Conservation (phyloP, 176 grass and related monocot species). For the Aegilops longissima region DNA sequence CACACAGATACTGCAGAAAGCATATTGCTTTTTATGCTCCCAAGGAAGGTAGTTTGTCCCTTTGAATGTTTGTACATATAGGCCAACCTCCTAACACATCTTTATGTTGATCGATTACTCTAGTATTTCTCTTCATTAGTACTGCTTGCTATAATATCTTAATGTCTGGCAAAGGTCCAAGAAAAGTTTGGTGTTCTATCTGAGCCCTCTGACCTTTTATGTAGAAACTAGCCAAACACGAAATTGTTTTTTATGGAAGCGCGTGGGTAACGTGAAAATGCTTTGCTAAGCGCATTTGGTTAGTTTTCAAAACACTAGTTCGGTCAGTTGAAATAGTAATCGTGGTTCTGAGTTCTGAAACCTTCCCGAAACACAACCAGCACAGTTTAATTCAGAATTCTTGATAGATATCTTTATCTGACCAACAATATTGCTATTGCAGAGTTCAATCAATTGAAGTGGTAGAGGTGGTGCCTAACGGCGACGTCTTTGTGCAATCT, state of each 20-base stretch:
- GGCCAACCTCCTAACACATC: neutral
- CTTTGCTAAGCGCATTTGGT: neutral
- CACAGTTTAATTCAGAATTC: conserved; percentile 5
- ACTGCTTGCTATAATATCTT: neutral
- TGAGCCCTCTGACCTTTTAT: neutral
- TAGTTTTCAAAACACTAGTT: neutral
- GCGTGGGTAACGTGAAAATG: neutral
- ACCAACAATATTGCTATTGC: conserved; percentile 21
- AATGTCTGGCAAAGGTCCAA: neutral
- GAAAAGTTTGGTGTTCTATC: neutral
- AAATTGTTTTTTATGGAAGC: neutral
- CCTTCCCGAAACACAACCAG: neutral
- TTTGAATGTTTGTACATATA: neutral
- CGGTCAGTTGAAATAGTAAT: too few relatives aligned
- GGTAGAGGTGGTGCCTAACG: conserved; percentile 39
- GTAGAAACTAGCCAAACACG: neutral
- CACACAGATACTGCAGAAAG: neutral
- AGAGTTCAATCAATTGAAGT: conserved; percentile 87
- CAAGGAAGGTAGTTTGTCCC: conserved; percentile 19
- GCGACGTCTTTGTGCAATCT: conserved; percentile 76
- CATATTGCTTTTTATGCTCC: conserved; percentile 19
- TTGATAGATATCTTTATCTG: neutral
- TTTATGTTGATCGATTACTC: neutral
- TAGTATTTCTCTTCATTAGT: conserved; percentile 1
- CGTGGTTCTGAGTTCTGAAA: neutral